Base-by-base conservation (phyloP, 2,329 filamentous ascomycete genomes). In the Fusarium udum region DNA sequence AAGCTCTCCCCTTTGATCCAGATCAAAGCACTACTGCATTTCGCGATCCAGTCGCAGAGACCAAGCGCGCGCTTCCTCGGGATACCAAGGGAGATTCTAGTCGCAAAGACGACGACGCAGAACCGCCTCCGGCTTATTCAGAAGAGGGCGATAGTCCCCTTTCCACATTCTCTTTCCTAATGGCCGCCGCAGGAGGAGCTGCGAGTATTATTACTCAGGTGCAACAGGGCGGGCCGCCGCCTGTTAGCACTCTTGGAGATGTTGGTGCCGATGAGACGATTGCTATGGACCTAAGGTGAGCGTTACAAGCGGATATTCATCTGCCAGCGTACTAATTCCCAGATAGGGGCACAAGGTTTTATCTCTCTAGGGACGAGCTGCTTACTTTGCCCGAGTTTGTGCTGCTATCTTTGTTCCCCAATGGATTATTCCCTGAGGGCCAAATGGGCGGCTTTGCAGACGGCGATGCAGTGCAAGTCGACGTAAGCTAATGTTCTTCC, bases 161-260 rank as follows among this genome's bases (percentile, higher is more conserved):
- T 82, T 89, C 93, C 69, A 94, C 94, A 65, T 99, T 99, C 81
- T 92, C 93, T 78, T 99, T 97, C 90, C 90, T 97, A 82, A 99
- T 99, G 96, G 95, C 96, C 85, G 93, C 95, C 82, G 95, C 95
- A 85, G 95, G 95, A 88, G 95, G 95, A 86, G 93, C 95, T 78
- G 92, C 95, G 86, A 98, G 96, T 90, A 97, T 99, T 82, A 97
- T 99, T 85, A 99, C 96, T 84, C 96, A 99, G 86, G 96, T 99
- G 78, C 95, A 97, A 82, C 96, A 99, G 84, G 93, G 93, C 75
- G 95, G 93, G 57, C 93, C 95, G 78, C 93, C 95, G 78, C 93
- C 95, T 42, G 91, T 98, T 77, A 97, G 96, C 83, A 93, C 94
- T 62, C 87, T 98, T 69, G 94, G 93, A 90, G 91, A 94, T 91